Percentiles rank a stretch among this genome's conserved stretches.
Conservation (phyloP, 2,329 filamentous ascomycete genomes). For the Aureobasidium sp. region DNA sequence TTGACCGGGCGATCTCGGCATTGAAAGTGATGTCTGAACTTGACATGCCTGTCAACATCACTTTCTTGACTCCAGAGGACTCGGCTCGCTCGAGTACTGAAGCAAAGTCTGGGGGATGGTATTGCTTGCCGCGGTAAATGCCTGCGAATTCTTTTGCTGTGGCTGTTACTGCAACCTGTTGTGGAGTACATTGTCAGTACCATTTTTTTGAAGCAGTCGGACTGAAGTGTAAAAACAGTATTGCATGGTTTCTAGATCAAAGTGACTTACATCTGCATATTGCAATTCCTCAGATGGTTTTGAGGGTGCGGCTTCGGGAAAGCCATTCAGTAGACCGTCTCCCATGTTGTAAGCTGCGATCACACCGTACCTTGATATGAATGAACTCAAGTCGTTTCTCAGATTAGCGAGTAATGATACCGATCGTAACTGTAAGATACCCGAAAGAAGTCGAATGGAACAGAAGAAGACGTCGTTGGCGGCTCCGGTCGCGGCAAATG, state of each 20-base stretch:
- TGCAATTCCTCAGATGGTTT: background rate
- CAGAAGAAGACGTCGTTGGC: too few species aligned
- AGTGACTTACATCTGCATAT: constrained; percentile 5
- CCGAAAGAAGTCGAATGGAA: background rate
- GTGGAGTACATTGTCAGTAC: background rate
- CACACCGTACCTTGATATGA: too few species aligned
- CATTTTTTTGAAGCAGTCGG: too few species aligned
- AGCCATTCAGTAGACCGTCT: background rate
- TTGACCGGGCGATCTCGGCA: constrained; percentile 21
- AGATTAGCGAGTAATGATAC: too few species aligned
- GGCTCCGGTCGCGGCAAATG: too few species aligned
- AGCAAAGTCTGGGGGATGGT: constrained; percentile 41
- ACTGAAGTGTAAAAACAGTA: too few species aligned
- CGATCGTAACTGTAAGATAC: too few species aligned
- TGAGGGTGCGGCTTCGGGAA: background rate
- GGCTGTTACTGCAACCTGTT: constrained; percentile 30
- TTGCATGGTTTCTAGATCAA: too few species aligned
- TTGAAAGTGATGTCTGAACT: constrained; percentile 35
- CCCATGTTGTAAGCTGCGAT: background rate
- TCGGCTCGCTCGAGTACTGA: constrained; percentile 37
- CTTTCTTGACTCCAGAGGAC: constrained; percentile 36
- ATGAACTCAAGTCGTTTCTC: too few species aligned
- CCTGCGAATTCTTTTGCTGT: constrained; percentile 42
- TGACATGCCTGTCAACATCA: constrained; percentile 34
- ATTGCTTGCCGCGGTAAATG: constrained; percentile 44